Evolutionary conservation across 352 stramenopile genomes (phyloP), one percentile per base, ranked within the genome.

Genomic region (Globisporangium recalcitrans): DNA sequence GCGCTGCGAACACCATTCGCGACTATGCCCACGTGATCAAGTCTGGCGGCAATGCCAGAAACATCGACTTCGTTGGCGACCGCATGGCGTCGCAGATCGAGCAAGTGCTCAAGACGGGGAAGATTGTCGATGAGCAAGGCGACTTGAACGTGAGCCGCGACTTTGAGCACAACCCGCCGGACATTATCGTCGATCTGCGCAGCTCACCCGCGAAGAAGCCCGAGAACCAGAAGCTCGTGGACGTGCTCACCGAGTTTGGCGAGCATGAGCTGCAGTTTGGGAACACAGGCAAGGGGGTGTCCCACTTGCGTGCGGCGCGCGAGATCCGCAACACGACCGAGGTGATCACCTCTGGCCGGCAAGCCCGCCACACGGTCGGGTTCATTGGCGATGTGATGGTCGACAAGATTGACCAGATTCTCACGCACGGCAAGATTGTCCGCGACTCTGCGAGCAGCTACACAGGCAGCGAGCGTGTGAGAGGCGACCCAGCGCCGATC

Each of bases 331-430:
- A 85, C 24, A 48, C 69, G 1, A 68, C 78, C 14, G 58, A 72
- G 26, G 66, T 79, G 14, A 82, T 93, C 51, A 77, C 72, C 31
- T 87, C 78, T 36, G 78, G 74, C 0, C 71, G 63, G 19, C 72
- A 74, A 19, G 81, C 83, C n/a, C 68, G 69, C 4, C 68, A 67
- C 7, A 49, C 61, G n/a, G 70, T 88, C 13, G 71, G 71, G 38
- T 72, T 87, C 32, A 80, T 93, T 44, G 83, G 83, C 36, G 69
- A 82, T n/a, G 78, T 89, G 27, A 80, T 93, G 24, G 73, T 78
- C 1, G 75, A 88, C 38, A 93, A 93, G 68, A 90, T 93, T 38
- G 78, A 93, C 22, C 81, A 93, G 64, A 88, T 93, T 29, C 58
- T 91, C 14, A 36, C 74, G 55, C 69, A 88, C n/a, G 80, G 80